Percentiles rank a stretch among this genome's conserved stretches.
phyloP scores from a whole-genome alignment of 371 early-diverging fungal species.

The Blakeslea trispora region DNA sequence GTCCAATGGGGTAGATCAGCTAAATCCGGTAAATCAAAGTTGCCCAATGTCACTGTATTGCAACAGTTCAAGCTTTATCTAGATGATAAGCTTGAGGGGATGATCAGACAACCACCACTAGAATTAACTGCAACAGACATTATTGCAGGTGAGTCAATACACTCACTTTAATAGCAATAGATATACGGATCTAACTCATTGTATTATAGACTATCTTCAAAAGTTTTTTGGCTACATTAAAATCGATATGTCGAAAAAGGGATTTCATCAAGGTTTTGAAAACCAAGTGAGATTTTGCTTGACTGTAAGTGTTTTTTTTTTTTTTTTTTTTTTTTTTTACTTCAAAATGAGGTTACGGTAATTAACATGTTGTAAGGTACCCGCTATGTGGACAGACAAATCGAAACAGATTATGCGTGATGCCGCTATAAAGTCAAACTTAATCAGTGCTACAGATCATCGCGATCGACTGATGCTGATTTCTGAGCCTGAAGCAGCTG shows the following conservation, averaged over 20 bases:
- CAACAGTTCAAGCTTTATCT: slow-evolving; percentile 59
- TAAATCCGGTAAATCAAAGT: slow-evolving; percentile 28
- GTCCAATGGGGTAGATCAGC: slow-evolving; percentile 49
- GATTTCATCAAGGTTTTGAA: slow-evolving; percentile 39
- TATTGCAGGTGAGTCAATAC: slow-evolving; percentile 41
- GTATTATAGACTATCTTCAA: slow-evolving; percentile 53
- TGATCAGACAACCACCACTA: slow-evolving; percentile 48
- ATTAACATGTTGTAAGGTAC: no score
- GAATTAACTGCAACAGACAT: slow-evolving; percentile 47
- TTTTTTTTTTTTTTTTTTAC: neutral
- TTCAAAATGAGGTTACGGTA: no score
- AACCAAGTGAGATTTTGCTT: slow-evolving; percentile 44
- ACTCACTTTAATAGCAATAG: no score
- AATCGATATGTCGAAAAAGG: slow-evolving; percentile 49
- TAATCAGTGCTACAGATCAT: slow-evolving; percentile 51
- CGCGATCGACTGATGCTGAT: slow-evolving; percentile 57
- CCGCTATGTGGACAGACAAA: slow-evolving; percentile 65
- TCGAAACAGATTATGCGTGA: slow-evolving; percentile 65
- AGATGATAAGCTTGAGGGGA: slow-evolving; percentile 48
- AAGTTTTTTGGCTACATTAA: slow-evolving; percentile 52
- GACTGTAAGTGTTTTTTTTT: slow-evolving; percentile 29
- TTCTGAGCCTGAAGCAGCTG: slow-evolving; percentile 66
- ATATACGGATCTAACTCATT: no score
- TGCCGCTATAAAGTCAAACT: slow-evolving; percentile 53
- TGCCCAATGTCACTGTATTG: slow-evolving; percentile 29